Evolutionary conservation across 1,139 yeast genomes (phyloP).

Genomic region (Yamadazyma buinensis): DNA sequence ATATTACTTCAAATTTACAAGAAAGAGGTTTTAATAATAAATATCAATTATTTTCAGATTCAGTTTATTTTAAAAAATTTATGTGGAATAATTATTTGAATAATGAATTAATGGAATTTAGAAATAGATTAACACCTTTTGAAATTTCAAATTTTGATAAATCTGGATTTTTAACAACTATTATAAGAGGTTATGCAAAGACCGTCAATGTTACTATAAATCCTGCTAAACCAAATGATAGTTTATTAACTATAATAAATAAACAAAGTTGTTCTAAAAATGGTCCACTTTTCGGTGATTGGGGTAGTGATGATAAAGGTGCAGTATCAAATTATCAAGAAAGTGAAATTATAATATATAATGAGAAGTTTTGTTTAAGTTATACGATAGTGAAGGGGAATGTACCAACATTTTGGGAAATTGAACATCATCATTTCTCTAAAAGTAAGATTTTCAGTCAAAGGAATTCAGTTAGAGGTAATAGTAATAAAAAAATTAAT

Average conservation of each 20-base stretch:
- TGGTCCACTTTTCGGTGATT: slow-evolving; percentile 62
- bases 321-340: slow-evolving; percentile 64
- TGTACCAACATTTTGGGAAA: slow-evolving; percentile 63
- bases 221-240: slow-evolving; percentile 26
- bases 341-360: slow-evolving; percentile 59
- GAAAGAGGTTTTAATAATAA: slow-evolving; percentile 42
- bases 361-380: slow-evolving; percentile 50
- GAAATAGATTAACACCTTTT: slow-evolving; percentile 48
- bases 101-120: slow-evolving; percentile 54
- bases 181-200: slow-evolving; percentile 65
- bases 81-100: slow-evolving; percentile 66
- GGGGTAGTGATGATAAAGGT: slow-evolving; percentile 73
- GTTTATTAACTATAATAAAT: slow-evolving; percentile 58
- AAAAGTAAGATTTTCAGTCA: slow-evolving; percentile 39
- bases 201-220: slow-evolving; percentile 46
- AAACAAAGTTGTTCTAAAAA: slow-evolving; percentile 61
- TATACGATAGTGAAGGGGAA: slow-evolving; percentile 64
- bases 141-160: slow-evolving; percentile 53
- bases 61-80: slow-evolving; percentile 50
- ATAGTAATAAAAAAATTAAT: slow-evolving; percentile 39
- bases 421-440: slow-evolving; percentile 47
- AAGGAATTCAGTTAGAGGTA: too few relatives aligned
- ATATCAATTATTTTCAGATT: slow-evolving; percentile 36
- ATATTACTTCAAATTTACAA: slow-evolving; percentile 58
- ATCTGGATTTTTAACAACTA: slow-evolving; percentile 54